A percentile compares a stretch with the other conserved stretches of the same genome.
These are phyloP conservation scores for Lasiosphaeria hispida DNA, from an alignment of 495 filamentous ascomycete species.

Conservation along the genomic window DNA sequence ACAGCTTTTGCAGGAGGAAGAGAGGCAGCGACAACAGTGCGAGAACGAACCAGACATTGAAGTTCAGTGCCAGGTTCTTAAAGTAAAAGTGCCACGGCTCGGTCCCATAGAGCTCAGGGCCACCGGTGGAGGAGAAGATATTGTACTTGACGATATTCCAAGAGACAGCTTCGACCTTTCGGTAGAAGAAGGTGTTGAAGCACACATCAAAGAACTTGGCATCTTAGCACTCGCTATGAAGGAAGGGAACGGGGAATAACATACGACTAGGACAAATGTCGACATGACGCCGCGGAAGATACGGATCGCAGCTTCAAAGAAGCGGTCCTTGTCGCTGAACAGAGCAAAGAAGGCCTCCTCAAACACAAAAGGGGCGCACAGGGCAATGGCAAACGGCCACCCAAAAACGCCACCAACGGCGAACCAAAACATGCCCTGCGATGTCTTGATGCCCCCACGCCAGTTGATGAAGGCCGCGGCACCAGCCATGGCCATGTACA, in stretches of 20 bases:
- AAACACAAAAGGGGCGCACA: constrained; percentile 76
- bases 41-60: constrained; percentile 88
- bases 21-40: constrained; percentile 71
- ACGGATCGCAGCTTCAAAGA: constrained; percentile 54
- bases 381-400: constrained; percentile 89
- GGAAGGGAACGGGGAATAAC: constrained; percentile 31
- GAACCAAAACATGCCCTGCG: constrained; percentile 86
- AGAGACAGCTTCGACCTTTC: constrained; percentile 70
- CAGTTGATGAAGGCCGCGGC: constrained; percentile 86
- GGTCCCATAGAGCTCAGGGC: constrained; percentile 91
- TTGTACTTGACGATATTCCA: constrained; percentile 97
- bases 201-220: constrained; percentile 50
- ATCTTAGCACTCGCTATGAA: constrained; percentile 20
- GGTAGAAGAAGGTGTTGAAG: constrained; percentile 81
- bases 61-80: constrained; percentile 87
- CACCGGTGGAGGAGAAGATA: constrained; percentile 74
- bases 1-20: constrained; percentile 48
- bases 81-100: constrained; percentile 98
- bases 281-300: constrained; percentile 65
- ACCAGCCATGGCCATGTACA: constrained; percentile 89
- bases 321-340: constrained; percentile 54
- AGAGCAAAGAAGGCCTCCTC: constrained; percentile 69
- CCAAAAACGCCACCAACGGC: constrained; percentile 85
- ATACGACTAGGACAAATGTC: constrained; percentile 67
- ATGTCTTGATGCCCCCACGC: constrained; percentile 69